phyloP scores from a whole-genome alignment of 2,329 filamentous ascomycete genomes.

The Pseudogymnoascus sp. region DNA sequence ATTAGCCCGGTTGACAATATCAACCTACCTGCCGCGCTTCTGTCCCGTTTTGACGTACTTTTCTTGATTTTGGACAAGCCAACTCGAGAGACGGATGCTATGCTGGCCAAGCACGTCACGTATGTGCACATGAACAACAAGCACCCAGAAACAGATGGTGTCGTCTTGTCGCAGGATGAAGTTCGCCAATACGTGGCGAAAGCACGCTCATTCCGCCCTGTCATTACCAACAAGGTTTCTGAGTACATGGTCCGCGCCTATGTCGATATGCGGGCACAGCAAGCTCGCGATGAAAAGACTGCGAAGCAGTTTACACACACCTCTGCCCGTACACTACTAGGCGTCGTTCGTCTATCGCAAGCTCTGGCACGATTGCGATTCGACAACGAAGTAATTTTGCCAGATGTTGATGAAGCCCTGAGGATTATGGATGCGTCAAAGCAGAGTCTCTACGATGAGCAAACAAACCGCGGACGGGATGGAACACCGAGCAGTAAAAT shows the following conservation, averaged over 20 bases:
- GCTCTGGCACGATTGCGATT: slow-evolving; percentile 89
- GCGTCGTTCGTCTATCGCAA: slow-evolving; percentile 86
- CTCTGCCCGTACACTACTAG: slow-evolving; percentile 85
- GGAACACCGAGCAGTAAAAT: slow-evolving; percentile 82
- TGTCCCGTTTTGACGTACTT: slow-evolving; percentile 94
- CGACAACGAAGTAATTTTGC: slow-evolving; percentile 72
- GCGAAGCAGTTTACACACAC: slow-evolving; percentile 93
- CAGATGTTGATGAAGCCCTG: slow-evolving; percentile 93
- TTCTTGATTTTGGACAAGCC: slow-evolving; percentile 96
- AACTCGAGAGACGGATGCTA: slow-evolving; percentile 79
- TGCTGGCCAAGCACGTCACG: slow-evolving; percentile 90
- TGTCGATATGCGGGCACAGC: slow-evolving; percentile 84
- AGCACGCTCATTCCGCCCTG: slow-evolving; percentile 80
- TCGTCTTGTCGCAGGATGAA: slow-evolving; percentile 88
- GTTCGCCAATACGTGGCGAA: slow-evolving; percentile 94
- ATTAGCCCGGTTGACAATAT: slow-evolving; percentile 98
- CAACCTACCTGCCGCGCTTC: slow-evolving; percentile 91
- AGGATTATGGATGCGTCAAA: slow-evolving; percentile 89
- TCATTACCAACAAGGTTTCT: slow-evolving; percentile 74
- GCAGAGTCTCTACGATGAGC: slow-evolving; percentile 74
- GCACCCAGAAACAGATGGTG: slow-evolving; percentile 69
- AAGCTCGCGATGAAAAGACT: slow-evolving; percentile 82
- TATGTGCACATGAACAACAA: slow-evolving; percentile 95
- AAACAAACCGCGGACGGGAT: slow-evolving; percentile 41
- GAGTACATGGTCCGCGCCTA: slow-evolving; percentile 98